Conservation (phyloP, 345 rosid genomes). For the Salix brachista region DNA sequence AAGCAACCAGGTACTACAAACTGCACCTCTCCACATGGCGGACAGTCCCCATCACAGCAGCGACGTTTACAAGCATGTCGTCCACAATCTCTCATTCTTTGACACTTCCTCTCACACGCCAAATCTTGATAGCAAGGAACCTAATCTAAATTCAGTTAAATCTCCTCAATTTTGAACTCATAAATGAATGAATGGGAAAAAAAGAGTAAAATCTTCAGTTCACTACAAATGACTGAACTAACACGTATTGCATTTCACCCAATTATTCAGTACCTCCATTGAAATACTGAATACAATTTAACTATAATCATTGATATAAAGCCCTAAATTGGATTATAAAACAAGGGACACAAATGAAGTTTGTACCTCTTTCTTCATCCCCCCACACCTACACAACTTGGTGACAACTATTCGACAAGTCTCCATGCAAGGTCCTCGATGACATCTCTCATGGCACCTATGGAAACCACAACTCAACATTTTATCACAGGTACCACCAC, state of each 20-base stretch:
- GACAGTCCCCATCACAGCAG: constrained; percentile 92
- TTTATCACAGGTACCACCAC: constrained; percentile 86
- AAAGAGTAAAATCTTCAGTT: neutral
- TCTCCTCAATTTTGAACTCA: constrained; percentile 12
- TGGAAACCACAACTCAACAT: constrained; percentile 65
- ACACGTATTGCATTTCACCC: neutral
- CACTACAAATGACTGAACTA: neutral
- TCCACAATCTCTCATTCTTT: constrained; percentile 73
- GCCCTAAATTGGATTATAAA: neutral
- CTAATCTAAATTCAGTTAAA: constrained; percentile 42
- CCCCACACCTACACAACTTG: constrained; percentile 73
- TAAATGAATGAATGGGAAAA: neutral
- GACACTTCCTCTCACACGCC: constrained; percentile 84
- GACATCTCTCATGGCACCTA: constrained; percentile 85
- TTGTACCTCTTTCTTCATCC: constrained; percentile 78
- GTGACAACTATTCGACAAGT: constrained; percentile 72
- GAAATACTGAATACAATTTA: neutral
- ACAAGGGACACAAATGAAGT: neutral
- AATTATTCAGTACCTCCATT: neutral
- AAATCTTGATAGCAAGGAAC: constrained; percentile 97
- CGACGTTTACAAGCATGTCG: constrained; percentile 90
- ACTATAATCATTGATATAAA: neutral
- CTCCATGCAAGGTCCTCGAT: constrained; percentile 70
- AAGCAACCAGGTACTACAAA: neutral
- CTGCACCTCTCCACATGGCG: constrained; percentile 78